Percentiles rank a stretch among this genome's conserved stretches.
These are phyloP conservation scores for Ophiostoma australiae DNA, from an alignment of 2,329 filamentous ascomycete species.

Conservation along the genomic window DNA sequence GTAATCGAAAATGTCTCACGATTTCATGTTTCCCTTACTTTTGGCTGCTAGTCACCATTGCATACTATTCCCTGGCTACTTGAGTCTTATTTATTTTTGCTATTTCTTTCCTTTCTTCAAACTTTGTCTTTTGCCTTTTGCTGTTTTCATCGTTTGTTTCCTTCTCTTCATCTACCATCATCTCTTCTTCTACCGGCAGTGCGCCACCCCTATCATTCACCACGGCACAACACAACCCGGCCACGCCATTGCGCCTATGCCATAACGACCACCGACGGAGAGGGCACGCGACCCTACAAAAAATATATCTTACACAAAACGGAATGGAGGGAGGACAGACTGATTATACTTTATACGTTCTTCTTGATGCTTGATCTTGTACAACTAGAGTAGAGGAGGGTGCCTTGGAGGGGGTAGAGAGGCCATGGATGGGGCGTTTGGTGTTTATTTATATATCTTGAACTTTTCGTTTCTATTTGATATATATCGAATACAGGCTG, in stretches of 20 bases:
- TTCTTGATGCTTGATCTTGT: conserved; percentile 21
- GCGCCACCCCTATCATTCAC: conserved; percentile 17
- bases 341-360: conserved; percentile 5
- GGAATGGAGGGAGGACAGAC: conserved; percentile 18
- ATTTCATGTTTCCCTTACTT: background rate
- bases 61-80: conserved; percentile 6
- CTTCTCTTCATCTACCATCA: background rate
- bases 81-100: background rate
- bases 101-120: conserved; percentile 8
- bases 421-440: conserved; percentile 26
- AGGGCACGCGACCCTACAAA: conserved; percentile 12
- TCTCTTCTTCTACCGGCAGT: conserved; percentile 6
- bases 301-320: conserved; percentile 12
- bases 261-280: conserved; percentile 19
- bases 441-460: conserved; percentile 19
- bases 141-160: background rate
- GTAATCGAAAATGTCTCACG: background rate
- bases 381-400: conserved; percentile 24
- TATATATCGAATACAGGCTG: background rate
- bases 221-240: conserved; percentile 16
- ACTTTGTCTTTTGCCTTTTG: conserved; percentile 16
- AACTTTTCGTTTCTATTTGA: background rate
- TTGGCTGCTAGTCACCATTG: conserved; percentile 5
- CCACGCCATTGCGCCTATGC: background rate
- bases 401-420: conserved; percentile 26